These are phyloP conservation scores for Hippophae gyantsensis DNA, from an alignment of 306 rosid species.

Conservation along the genomic window DNA sequence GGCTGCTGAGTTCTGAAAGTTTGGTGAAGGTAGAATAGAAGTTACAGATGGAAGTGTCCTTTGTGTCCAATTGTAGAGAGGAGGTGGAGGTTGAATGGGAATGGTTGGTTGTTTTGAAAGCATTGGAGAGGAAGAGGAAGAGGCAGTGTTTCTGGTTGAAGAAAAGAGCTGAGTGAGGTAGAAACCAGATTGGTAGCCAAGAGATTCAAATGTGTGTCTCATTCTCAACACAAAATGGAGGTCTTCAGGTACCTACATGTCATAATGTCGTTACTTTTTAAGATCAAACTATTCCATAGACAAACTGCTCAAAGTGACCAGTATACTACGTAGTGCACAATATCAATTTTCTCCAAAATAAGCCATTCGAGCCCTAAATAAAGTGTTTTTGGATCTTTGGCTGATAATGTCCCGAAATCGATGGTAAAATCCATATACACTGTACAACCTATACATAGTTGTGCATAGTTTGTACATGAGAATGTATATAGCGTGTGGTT, in stretches of 20 bases:
- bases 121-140: conserved; percentile 49
- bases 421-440: too few relatives aligned
- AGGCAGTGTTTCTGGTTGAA: conserved; percentile 61
- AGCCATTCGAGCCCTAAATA: too few relatives aligned
- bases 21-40: conserved; percentile 65
- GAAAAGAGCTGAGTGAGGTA: conserved; percentile 91
- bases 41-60: conserved; percentile 54
- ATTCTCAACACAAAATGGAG: conserved; percentile 96
- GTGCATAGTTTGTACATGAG: too few relatives aligned
- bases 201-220: conserved; percentile 96
- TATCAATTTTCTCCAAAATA: too few relatives aligned
- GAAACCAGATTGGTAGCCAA: conserved; percentile 95
- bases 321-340: neutral
- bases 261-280: neutral
- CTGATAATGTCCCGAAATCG: too few relatives aligned
- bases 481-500: too few relatives aligned
- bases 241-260: conserved; percentile 76
- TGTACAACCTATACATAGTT: too few relatives aligned
- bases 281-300: neutral
- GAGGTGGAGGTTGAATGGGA: conserved; percentile 70
- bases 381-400: too few relatives aligned
- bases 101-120: conserved; percentile 64
- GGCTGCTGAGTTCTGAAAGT: conserved; percentile 41
- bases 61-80: conserved; percentile 75
- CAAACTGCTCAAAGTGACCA: neutral